A percentile compares a stretch with the other conserved stretches of the same genome.
Conservation (phyloP, 768 basidiomycete species). For the Psilocybe subaeruginosa region DNA sequence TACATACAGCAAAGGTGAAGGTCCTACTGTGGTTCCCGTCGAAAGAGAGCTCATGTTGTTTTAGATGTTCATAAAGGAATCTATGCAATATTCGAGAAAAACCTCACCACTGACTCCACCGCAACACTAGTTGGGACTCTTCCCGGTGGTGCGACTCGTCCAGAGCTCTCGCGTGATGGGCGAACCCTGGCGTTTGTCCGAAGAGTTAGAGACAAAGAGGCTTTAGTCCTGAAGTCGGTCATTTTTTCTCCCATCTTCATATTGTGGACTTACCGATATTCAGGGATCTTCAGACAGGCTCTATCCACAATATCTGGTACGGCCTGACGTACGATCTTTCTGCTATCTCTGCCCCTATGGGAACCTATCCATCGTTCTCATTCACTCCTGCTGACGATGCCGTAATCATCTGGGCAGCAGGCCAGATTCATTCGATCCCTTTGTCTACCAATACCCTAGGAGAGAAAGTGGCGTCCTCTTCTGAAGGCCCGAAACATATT, state of each 20-base stretch:
- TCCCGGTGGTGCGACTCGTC: conserved; percentile 76
- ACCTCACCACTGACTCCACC: conserved; percentile 58
- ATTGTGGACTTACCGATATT: neutral
- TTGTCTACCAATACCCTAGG: conserved; percentile 51
- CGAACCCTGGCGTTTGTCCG: conserved; percentile 76
- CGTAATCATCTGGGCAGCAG: conserved; percentile 75
- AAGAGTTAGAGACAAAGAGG: conserved; percentile 73
- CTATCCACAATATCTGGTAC: conserved; percentile 65
- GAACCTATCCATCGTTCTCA: conserved; percentile 77
- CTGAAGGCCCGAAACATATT: conserved; percentile 47
- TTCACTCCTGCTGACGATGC: conserved; percentile 64
- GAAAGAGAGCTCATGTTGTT: neutral
- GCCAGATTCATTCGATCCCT: conserved; percentile 68
- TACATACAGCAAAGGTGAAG: conserved; percentile 66
- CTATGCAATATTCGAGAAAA: conserved; percentile 70
- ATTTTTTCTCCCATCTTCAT: neutral
- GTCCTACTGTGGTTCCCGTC: neutral
- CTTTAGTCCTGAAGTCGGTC: conserved; percentile 68
- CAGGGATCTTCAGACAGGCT: conserved; percentile 71
- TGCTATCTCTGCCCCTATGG: conserved; percentile 71
- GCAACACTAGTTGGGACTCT: conserved; percentile 54
- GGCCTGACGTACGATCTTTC: conserved; percentile 72
- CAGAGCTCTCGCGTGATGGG: conserved; percentile 69
- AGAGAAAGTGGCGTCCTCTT: conserved; percentile 46
- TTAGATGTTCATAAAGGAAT: conserved; percentile 72